phyloP scores from a whole-genome alignment of 1,284 basidiomycete genomes.

The Austropuccinia psidii region DNA sequence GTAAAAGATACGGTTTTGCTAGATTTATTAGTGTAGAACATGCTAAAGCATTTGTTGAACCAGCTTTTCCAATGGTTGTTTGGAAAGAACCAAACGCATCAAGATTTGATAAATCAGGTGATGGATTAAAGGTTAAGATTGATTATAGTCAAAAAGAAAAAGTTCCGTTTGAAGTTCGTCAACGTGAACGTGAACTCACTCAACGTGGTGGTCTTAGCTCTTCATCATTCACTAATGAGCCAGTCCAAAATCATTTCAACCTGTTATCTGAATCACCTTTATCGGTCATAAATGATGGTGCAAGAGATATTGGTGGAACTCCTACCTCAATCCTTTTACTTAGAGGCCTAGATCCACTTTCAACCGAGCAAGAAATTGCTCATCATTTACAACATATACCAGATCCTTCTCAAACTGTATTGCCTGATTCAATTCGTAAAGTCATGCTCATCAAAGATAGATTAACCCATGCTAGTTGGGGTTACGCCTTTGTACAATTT shows the following conservation, averaged over 20 bases:
- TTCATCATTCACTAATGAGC: constrained; percentile 56
- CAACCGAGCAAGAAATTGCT: constrained; percentile 55
- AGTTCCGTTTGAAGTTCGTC: constrained; percentile 50
- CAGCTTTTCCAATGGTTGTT: constrained; percentile 50
- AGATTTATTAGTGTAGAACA: constrained; percentile 74
- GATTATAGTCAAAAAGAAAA: constrained; percentile 50
- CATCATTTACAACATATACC: constrained; percentile 47
- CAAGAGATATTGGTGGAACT: constrained; percentile 78
- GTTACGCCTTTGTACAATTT: constrained; percentile 86
- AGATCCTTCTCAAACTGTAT: constrained; percentile 54
- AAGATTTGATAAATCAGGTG: constrained; percentile 37
- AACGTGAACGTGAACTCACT: constrained; percentile 37
- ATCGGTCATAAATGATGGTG: constrained; percentile 70
- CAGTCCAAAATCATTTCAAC: constrained; percentile 55
- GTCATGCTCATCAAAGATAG: constrained; percentile 81
- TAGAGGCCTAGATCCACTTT: constrained; percentile 75
- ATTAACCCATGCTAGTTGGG: constrained; percentile 70
- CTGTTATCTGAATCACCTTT: constrained; percentile 52
- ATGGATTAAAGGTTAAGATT: constrained; percentile 40
- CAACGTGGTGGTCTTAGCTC: constrained; percentile 59
- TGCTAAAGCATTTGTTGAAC: constrained; percentile 75
- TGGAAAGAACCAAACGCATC: constrained; percentile 39
- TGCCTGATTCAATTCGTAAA: constrained; percentile 68
- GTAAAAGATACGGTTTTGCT: constrained; percentile 89
- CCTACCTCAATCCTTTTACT: constrained; percentile 64